Percentiles rank a stretch among this genome's conserved stretches.
Evolutionary conservation across 2,329 filamentous ascomycete genomes (phyloP).

Genomic region (Dactylonectria estremocensis): DNA sequence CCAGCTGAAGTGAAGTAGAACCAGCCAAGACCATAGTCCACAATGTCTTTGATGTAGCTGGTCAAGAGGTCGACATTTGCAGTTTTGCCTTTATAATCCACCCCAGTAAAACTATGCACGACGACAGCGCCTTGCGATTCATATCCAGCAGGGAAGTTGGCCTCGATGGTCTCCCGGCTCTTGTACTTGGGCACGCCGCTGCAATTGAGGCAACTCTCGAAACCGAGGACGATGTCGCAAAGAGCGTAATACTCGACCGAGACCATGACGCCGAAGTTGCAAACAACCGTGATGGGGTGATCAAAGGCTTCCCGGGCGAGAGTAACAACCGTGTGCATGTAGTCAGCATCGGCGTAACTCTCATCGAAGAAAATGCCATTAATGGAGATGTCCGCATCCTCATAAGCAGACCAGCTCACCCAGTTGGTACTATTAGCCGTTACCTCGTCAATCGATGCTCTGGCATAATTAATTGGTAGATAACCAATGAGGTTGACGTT

Average conservation of each 20-base stretch:
- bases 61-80: too few relatives aligned
- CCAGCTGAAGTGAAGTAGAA: too few relatives aligned
- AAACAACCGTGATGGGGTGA: conserved; percentile 29
- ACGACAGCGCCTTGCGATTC: conserved; percentile 29
- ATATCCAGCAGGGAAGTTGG: conserved; percentile 26
- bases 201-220: conserved; percentile 41
- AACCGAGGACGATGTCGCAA: conserved; percentile 41
- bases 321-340: conserved; percentile 29
- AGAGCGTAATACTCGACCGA: conserved; percentile 33
- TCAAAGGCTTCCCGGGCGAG: conserved; percentile 21
- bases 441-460: conserved; percentile 31
- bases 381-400: conserved; percentile 27
- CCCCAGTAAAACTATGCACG: conserved; percentile 36
- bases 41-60: too few relatives aligned
- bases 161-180: conserved; percentile 27
- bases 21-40: too few relatives aligned
- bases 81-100: too few relatives aligned
- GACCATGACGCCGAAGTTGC: conserved; percentile 37
- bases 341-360: conserved; percentile 20
- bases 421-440: conserved; percentile 35
- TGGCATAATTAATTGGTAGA: conserved; percentile 34
- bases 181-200: conserved; percentile 27
- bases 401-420: conserved; percentile 32
- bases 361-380: conserved; percentile 44
- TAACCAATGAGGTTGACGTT: conserved; percentile 41